Evolutionary conservation across 768 basidiomycete genomes (phyloP).

Genomic region (Auricularia auricula-judae): DNA sequence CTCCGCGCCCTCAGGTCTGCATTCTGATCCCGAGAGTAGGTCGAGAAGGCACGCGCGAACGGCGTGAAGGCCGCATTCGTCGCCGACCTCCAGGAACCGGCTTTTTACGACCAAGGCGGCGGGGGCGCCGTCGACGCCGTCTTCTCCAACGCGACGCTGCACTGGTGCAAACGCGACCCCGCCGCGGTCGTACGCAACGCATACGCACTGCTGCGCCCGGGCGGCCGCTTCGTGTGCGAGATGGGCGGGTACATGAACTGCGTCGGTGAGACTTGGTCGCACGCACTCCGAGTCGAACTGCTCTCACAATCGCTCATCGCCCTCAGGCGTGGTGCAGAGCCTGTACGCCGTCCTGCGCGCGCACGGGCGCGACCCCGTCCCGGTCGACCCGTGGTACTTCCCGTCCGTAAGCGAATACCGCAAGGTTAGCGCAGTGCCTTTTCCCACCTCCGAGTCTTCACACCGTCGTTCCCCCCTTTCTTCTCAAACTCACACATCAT

Average conservation of each 20-base stretch:
- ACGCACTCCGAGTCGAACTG: background rate
- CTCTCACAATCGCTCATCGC: background rate
- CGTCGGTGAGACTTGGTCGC: conserved; percentile 31
- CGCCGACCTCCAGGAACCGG: conserved; percentile 39
- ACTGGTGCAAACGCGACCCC: conserved; percentile 79
- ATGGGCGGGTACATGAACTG: conserved; percentile 71
- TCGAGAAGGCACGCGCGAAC: conserved; percentile 37
- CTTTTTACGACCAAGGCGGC: conserved; percentile 22
- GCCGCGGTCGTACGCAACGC: conserved; percentile 48
- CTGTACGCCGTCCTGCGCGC: conserved; percentile 41
- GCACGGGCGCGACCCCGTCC: conserved; percentile 45
- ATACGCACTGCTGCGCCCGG: conserved; percentile 51
- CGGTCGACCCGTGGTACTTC: conserved; percentile 30
- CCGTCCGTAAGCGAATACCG: background rate
- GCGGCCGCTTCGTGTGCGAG: conserved; percentile 65
- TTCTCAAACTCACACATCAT: too few relatives aligned
- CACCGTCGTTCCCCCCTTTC: background rate
- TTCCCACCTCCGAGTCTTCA: background rate
- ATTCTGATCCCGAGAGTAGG: conserved; percentile 22
- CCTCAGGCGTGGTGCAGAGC: conserved; percentile 13
- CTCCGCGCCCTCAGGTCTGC: background rate
- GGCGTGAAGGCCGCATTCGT: conserved; percentile 38
- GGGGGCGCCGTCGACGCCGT: conserved; percentile 51
- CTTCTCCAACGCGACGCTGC: conserved; percentile 71
- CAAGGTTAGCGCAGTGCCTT: background rate